Evolutionary conservation across 2,329 filamentous ascomycete species (phyloP).

Genomic region (Diaporthe citri): DNA sequence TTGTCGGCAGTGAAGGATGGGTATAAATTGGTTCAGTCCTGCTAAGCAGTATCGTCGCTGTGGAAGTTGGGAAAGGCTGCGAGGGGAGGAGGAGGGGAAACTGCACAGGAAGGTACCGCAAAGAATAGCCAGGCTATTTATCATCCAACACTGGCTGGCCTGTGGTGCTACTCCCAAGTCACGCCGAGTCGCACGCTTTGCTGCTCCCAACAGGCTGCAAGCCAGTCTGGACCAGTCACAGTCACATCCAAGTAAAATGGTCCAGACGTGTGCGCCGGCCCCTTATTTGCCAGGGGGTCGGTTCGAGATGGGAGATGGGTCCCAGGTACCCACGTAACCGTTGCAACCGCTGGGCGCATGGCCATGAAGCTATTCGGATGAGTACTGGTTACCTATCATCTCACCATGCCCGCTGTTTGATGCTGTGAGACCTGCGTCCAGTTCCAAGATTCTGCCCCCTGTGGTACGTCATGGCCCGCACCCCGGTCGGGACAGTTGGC

Average conservation of each 20-base stretch:
- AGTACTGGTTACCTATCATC: conserved; percentile 22
- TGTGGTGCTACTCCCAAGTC: neutral
- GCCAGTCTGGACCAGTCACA: conserved; percentile 22
- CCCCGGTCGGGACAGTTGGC: conserved; percentile 24
- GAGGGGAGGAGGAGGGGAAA: neutral
- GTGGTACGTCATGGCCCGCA: conserved; percentile 22
- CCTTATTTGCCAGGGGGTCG: neutral
- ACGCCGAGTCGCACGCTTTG: conserved; percentile 7
- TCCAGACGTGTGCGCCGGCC: conserved; percentile 11
- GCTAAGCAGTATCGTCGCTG: too few species aligned
- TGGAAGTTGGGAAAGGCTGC: neutral
- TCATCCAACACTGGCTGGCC: neutral
- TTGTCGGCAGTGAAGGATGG: neutral
- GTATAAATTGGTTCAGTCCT: neutral
- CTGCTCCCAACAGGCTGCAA: neutral
- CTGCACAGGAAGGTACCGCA: neutral
- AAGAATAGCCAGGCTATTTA: conserved; percentile 29
- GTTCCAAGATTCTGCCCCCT: conserved; percentile 18
- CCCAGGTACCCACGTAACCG: neutral
- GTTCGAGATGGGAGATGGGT: neutral
- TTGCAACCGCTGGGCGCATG: neutral
- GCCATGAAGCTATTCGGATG: conserved; percentile 12
- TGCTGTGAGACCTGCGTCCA: conserved; percentile 22
- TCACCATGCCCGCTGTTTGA: neutral
- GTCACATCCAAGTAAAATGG: conserved; percentile 4